A percentile compares a stretch with the other conserved stretches of the same genome.
phyloP scores from a whole-genome alignment of 2,329 filamentous ascomycete species.

The Aspergillus sp. region DNA sequence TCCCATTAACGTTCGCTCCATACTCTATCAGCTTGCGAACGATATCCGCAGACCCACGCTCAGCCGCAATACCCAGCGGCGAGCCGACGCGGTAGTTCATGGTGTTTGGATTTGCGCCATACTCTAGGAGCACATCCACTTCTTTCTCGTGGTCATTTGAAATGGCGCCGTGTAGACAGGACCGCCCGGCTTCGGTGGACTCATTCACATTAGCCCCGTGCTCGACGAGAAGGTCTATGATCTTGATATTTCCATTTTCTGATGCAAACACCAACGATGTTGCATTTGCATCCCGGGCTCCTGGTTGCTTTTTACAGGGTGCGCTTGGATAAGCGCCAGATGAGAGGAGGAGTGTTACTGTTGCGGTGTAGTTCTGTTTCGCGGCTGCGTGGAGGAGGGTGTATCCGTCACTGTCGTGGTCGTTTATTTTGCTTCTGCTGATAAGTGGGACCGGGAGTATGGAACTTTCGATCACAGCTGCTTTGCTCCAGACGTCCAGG shows the following conservation, averaged over 20 bases:
- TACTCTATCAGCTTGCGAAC: background rate
- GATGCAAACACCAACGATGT: background rate
- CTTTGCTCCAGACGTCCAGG: background rate
- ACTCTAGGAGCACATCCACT: background rate
- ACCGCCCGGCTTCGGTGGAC: background rate
- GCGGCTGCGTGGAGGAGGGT: background rate
- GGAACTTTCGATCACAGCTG: background rate
- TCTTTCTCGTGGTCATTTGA: background rate
- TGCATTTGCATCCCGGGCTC: background rate
- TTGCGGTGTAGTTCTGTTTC: background rate
- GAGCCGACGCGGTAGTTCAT: too few relatives aligned
- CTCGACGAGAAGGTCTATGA: background rate
- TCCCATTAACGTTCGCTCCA: background rate
- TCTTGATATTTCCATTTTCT: background rate
- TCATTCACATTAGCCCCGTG: background rate
- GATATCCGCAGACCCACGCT: background rate
- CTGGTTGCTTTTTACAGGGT: background rate
- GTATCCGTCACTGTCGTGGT: background rate
- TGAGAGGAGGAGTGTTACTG: background rate
- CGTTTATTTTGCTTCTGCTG: background rate
- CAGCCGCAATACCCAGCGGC: background rate
- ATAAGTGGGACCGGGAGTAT: background rate
- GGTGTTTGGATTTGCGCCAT: background rate
- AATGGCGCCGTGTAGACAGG: background rate
- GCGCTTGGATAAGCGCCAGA: background rate